phyloP scores from a whole-genome alignment of 75 land plant species.

The Selaginella tamariscina region DNA sequence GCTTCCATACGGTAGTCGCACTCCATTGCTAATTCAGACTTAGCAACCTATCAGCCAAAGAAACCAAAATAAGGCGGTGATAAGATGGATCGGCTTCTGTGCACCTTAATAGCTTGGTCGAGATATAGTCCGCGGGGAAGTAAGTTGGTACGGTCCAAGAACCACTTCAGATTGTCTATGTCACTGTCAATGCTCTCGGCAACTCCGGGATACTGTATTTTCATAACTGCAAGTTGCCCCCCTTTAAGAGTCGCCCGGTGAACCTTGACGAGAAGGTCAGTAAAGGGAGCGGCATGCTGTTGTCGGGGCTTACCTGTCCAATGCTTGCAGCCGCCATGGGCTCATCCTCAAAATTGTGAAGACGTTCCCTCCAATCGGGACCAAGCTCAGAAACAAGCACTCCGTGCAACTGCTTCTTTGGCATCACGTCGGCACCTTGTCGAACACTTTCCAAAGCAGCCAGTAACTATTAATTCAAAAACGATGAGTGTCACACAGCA shows the following conservation, averaged over 20 bases:
- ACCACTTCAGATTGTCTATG: slow-evolving; percentile 76
- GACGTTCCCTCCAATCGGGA: slow-evolving; percentile 57
- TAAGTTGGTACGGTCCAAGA: slow-evolving; percentile 74
- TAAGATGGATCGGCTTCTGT: not conserved
- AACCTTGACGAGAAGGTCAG: slow-evolving; percentile 36
- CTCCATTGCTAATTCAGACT: slow-evolving; percentile 87
- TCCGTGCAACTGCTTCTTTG: slow-evolving; percentile 58
- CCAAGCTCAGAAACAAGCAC: slow-evolving; percentile 81
- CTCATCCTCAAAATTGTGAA: slow-evolving; percentile 80
- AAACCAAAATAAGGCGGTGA: not conserved
- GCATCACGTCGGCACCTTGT: slow-evolving; percentile 99
- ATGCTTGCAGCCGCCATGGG: slow-evolving; percentile 98
- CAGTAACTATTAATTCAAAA: slow-evolving; percentile 41
- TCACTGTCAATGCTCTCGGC: slow-evolving; percentile 99
- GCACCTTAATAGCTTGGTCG: slow-evolving; percentile 93
- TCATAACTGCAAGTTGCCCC: slow-evolving; percentile 78
- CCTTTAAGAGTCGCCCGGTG: slow-evolving; percentile 78
- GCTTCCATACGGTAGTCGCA: slow-evolving; percentile 91
- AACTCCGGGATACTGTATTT: slow-evolving; percentile 99
- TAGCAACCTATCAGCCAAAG: slow-evolving; percentile 60
- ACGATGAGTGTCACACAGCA: slow-evolving; percentile 5
- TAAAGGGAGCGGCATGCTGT: no score
- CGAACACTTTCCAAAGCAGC: slow-evolving; percentile 89
- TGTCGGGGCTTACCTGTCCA: slow-evolving; percentile 98
- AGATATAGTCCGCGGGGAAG: slow-evolving; percentile 85